Percentiles rank a stretch among this genome's conserved stretches.
These are phyloP conservation scores for Hyaloscypha bicolor DNA, from an alignment of 495 filamentous ascomycete species.

Conservation along the genomic window DNA sequence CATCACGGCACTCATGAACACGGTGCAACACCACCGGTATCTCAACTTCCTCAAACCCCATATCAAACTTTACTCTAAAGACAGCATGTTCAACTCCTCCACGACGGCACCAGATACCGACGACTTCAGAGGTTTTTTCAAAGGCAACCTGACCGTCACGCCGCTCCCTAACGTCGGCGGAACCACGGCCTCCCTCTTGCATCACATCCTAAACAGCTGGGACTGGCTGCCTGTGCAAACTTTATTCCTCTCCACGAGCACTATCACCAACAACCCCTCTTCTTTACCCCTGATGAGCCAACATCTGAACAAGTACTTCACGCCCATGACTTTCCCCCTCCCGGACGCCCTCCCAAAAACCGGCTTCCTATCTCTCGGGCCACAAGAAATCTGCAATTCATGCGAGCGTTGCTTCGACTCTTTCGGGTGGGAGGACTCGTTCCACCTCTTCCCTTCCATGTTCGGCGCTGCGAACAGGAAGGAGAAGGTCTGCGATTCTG, in stretches of 20 bases:
- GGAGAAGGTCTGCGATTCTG: slow-evolving; percentile 24
- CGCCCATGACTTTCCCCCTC: slow-evolving; percentile 14
- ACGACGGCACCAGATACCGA: neutral
- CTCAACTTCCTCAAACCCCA: slow-evolving; percentile 3
- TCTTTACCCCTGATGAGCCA: slow-evolving; percentile 36
- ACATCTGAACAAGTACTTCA: slow-evolving; percentile 40
- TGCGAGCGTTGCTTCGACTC: slow-evolving; percentile 41
- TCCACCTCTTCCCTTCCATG: slow-evolving; percentile 37
- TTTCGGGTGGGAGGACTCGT: slow-evolving; percentile 38
- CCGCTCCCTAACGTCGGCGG: slow-evolving; percentile 42
- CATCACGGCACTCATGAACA: slow-evolving; percentile 15
- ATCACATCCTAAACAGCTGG: slow-evolving; percentile 45
- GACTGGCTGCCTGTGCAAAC: slow-evolving; percentile 45
- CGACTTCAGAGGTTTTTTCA: slow-evolving; percentile 4
- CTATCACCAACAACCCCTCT: slow-evolving; percentile 31
- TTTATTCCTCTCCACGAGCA: slow-evolving; percentile 42
- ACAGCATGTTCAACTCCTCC: slow-evolving; percentile 13
- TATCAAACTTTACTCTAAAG: slow-evolving; percentile 29
- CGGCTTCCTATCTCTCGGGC: slow-evolving; percentile 45
- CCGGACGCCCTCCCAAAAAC: slow-evolving; percentile 35
- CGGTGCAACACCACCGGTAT: neutral
- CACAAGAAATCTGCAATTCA: slow-evolving; percentile 32
- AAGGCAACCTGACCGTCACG: slow-evolving; percentile 25
- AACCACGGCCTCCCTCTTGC: slow-evolving; percentile 44
- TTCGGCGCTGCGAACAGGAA: slow-evolving; percentile 17